phyloP scores from a whole-genome alignment of 768 basidiomycete species.

The Mycena epipterygia region DNA sequence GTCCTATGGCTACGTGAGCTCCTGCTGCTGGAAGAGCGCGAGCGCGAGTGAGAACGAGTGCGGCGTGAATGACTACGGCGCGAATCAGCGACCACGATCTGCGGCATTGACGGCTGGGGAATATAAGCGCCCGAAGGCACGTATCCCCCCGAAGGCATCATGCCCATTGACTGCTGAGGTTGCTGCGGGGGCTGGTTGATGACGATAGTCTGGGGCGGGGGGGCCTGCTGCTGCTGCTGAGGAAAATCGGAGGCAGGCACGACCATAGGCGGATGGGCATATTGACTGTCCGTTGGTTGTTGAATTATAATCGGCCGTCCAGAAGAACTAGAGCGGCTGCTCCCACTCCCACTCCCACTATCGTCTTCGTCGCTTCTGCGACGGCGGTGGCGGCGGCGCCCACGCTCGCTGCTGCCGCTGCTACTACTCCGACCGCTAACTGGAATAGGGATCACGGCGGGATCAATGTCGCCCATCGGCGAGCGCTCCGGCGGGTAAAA shows the following conservation, averaged over 20 bases:
- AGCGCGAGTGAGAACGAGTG: constrained; percentile 27
- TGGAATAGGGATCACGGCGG: constrained; percentile 2
- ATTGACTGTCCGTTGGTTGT: constrained; percentile 2
- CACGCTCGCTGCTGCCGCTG: constrained; percentile 1
- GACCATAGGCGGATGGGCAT: constrained; percentile 3
- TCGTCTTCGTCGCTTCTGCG: constrained; percentile 17
- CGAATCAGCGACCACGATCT: not conserved
- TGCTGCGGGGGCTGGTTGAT: constrained; percentile 22
- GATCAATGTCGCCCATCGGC: constrained; percentile 18
- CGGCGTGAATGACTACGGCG: not conserved
- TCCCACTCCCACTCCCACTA: constrained; percentile 37
- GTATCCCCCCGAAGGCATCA: not conserved
- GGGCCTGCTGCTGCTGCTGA: constrained; percentile 15
- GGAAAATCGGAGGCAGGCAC: not conserved
- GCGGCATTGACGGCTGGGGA: constrained; percentile 16
- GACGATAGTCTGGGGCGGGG: constrained; percentile 28
- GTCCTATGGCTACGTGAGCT: not conserved
- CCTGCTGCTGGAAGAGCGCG: constrained; percentile 17
- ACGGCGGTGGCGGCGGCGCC: not conserved
- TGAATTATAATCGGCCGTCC: constrained; percentile 13
- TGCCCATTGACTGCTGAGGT: not conserved
- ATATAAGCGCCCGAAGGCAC: too few species aligned
- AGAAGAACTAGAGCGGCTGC: constrained; percentile 23
- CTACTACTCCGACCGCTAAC: constrained; percentile 8
- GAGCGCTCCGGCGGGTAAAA: constrained; percentile 13